phyloP scores from a whole-genome alignment of 2,329 filamentous ascomycete genomes.

The Emergomyces orientalis region DNA sequence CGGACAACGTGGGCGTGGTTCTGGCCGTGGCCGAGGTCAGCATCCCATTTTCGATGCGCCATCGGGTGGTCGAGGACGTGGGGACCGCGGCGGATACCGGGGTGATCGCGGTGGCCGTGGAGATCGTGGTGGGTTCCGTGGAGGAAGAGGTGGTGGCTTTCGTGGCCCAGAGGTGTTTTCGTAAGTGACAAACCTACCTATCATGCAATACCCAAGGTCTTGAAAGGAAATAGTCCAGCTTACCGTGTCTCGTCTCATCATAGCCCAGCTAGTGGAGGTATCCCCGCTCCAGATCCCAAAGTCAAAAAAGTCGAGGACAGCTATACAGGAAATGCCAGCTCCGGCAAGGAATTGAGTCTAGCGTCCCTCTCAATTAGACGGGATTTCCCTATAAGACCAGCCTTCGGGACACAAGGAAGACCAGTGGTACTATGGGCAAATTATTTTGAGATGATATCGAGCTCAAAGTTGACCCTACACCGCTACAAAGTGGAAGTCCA shows the following conservation, averaged over 20 bases:
- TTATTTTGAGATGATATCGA: conserved; percentile 31
- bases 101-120: conserved; percentile 20
- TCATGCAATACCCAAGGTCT: not conserved
- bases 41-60: conserved; percentile 6
- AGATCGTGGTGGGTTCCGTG: conserved; percentile 22
- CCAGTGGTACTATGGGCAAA: conserved; percentile 31
- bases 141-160: conserved; percentile 19
- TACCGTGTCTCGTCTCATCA: not conserved
- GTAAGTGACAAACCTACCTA: conserved; percentile 17
- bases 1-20: conserved; percentile 4
- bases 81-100: conserved; percentile 18
- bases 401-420: conserved; percentile 29
- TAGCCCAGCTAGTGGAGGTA: conserved; percentile 19
- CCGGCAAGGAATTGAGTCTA: conserved; percentile 13
- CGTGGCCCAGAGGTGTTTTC: conserved; percentile 20
- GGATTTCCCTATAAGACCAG: conserved; percentile 29
- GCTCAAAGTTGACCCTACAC: conserved; percentile 28
- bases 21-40: conserved; percentile 8
- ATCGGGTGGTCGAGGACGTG: conserved; percentile 15
- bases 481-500: conserved; percentile 35
- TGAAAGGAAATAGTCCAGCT: not conserved
- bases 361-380: conserved; percentile 12
- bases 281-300: conserved; percentile 18
- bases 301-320: conserved; percentile 24
- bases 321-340: conserved; percentile 17